These are phyloP conservation scores for Erysimum pusillum DNA, from an alignment of 441 rosid species.

Conservation along the genomic window DNA sequence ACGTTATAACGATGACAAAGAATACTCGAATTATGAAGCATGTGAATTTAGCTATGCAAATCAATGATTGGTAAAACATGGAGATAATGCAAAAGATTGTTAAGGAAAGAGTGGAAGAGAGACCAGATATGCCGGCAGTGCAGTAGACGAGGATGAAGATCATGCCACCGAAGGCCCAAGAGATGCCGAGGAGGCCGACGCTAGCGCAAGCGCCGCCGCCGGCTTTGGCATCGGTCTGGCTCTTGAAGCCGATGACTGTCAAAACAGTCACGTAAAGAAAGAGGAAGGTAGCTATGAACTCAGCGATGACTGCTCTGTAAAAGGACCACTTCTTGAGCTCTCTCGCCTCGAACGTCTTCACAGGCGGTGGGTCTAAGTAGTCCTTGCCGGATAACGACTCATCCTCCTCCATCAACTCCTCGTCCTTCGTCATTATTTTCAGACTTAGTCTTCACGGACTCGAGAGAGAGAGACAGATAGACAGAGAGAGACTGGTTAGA, in stretches of 20 bases:
- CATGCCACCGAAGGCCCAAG: slow-evolving; percentile 85
- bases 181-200: slow-evolving; percentile 70
- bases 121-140: slow-evolving; percentile 82
- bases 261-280: slow-evolving; percentile 66
- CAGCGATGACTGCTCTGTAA: slow-evolving; percentile 67
- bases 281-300: slow-evolving; percentile 66
- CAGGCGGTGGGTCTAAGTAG: slow-evolving; percentile 67
- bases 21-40: neutral
- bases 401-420: slow-evolving; percentile 51
- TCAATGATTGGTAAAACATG: neutral
- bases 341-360: slow-evolving; percentile 55
- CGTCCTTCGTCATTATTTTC: slow-evolving; percentile 60
- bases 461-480: neutral
- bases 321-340: slow-evolving; percentile 67
- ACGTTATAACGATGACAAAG: neutral
- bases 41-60: neutral
- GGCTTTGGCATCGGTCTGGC: slow-evolving; percentile 49
- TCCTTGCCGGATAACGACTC: slow-evolving; percentile 64
- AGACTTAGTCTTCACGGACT: neutral
- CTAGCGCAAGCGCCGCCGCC: slow-evolving; percentile 58
- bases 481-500: neutral
- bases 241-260: slow-evolving; percentile 69
- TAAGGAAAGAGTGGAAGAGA: neutral
- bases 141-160: slow-evolving; percentile 79
- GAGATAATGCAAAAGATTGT: slow-evolving; percentile 9